Evolutionary conservation across 2,329 filamentous ascomycete species (phyloP).

Genomic region (Aspergillus sp.): DNA sequence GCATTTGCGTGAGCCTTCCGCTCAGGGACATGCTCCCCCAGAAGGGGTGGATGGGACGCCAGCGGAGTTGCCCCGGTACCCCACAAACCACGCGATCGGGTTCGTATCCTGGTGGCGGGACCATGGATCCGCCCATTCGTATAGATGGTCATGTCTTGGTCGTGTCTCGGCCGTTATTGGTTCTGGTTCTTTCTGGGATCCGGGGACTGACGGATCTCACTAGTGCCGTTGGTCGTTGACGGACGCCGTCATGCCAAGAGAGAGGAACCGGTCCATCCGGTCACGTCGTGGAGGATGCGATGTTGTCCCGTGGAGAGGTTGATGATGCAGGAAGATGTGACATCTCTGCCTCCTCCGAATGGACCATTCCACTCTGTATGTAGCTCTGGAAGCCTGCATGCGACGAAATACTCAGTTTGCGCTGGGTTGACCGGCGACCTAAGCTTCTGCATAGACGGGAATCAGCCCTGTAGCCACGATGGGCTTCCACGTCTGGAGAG

Average conservation of each 20-base stretch:
- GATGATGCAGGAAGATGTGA: background rate
- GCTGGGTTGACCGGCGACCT: background rate
- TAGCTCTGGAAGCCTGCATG: background rate
- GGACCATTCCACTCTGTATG: background rate
- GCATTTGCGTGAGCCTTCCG: background rate
- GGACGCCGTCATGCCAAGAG: background rate
- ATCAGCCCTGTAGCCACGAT: slow-evolving; percentile 58
- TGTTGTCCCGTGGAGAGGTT: background rate
- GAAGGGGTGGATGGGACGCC: slow-evolving; percentile 4
- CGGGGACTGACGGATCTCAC: background rate
- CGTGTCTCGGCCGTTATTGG: background rate
- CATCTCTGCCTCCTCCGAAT: background rate
- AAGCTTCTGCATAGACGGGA: background rate
- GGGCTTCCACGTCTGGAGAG: background rate
- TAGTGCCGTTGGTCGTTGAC: background rate
- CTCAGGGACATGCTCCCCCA: slow-evolving; percentile 6
- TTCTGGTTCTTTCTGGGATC: background rate
- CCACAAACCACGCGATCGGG: slow-evolving; percentile 3
- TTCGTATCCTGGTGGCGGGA: background rate
- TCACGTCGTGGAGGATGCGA: background rate
- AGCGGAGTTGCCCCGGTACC: slow-evolving; percentile 3
- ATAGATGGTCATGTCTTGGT: background rate
- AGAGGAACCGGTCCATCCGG: background rate
- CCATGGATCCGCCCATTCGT: slow-evolving; percentile 4
- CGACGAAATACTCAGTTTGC: background rate